Conservation (phyloP, 2,329 filamentous ascomycete genomes). For the Aspergillus sclerotialis region DNA sequence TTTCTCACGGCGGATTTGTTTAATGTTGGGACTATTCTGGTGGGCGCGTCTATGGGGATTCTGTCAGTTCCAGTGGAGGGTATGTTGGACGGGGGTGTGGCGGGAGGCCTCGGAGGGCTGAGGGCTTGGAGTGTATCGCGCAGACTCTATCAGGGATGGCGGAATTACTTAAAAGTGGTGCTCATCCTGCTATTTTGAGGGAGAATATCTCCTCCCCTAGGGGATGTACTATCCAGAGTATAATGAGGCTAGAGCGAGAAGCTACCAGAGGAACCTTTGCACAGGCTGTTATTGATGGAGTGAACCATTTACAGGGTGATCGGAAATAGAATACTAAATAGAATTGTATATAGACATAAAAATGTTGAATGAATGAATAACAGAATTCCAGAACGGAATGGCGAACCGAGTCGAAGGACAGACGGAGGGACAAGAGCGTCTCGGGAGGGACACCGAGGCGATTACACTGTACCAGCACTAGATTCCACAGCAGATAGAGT, state of each 20-base stretch:
- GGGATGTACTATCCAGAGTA: slow-evolving; percentile 56
- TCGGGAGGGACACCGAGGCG: no score
- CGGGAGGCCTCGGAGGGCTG: slow-evolving; percentile 55
- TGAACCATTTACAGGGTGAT: background rate
- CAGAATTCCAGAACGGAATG: no score
- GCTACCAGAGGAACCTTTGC: slow-evolving; percentile 49
- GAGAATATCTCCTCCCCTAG: slow-evolving; percentile 58
- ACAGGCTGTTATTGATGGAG: slow-evolving; percentile 27
- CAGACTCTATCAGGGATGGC: slow-evolving; percentile 54
- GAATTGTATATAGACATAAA: no score
- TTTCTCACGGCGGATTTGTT: slow-evolving; percentile 46
- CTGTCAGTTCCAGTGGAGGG: slow-evolving; percentile 55
- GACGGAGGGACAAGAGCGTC: no score
- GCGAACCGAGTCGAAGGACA: no score
- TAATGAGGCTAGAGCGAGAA: slow-evolving; percentile 54
- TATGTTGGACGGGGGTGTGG: slow-evolving; percentile 54
- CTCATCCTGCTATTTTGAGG: slow-evolving; percentile 54
- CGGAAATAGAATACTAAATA: no score
- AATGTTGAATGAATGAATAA: no score
- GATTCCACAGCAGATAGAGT: no score
- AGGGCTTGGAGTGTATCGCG: slow-evolving; percentile 56
- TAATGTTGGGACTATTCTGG: slow-evolving; percentile 52
- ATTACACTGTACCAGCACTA: no score
- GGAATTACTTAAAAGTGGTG: slow-evolving; percentile 50
- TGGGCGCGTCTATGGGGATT: slow-evolving; percentile 55